Conservation (phyloP, 352 stramenopile genomes). For the Elongisporangium anandrum region DNA sequence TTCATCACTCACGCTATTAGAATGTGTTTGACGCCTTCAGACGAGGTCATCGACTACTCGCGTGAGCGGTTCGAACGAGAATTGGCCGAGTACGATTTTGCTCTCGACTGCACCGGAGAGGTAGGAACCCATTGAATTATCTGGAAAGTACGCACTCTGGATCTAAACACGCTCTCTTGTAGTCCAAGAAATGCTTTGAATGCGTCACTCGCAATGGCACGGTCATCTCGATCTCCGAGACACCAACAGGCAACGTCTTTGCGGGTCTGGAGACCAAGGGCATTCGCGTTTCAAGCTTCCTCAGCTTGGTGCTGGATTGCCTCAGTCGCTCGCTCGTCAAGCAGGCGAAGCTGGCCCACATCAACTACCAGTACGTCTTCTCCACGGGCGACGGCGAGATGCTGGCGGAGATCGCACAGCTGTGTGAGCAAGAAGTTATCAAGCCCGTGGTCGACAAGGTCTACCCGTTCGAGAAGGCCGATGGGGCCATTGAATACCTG, state of each 20-base stretch:
- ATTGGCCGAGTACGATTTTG: constrained; percentile 70
- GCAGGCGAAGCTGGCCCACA: constrained; percentile 39
- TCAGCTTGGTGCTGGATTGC: constrained; percentile 49
- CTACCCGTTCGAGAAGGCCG: constrained; percentile 60
- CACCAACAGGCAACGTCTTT: constrained; percentile 36
- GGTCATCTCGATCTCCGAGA: constrained; percentile 61
- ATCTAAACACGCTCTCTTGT: not conserved
- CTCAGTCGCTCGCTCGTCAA: constrained; percentile 52
- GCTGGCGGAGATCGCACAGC: constrained; percentile 46
- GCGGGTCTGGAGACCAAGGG: constrained; percentile 21
- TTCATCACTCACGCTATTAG: too few species aligned
- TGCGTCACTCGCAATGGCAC: constrained; percentile 48
- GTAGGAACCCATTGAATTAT: constrained; percentile 13
- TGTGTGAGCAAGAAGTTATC: constrained; percentile 39
- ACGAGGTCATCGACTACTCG: constrained; percentile 70
- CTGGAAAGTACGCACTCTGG: not conserved
- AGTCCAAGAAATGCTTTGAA: constrained; percentile 60
- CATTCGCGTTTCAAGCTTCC: constrained; percentile 36
- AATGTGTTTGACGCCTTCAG: constrained; percentile 9
- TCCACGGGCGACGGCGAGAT: constrained; percentile 24
- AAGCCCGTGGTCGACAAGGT: constrained; percentile 64
- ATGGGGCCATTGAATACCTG: constrained; percentile 59
- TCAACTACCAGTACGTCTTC: constrained; percentile 62
- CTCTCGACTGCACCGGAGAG: constrained; percentile 72
- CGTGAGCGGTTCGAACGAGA: constrained; percentile 63